Base-by-base conservation (phyloP, 2,329 filamentous ascomycete species). In the Alternaria metachromatica region DNA sequence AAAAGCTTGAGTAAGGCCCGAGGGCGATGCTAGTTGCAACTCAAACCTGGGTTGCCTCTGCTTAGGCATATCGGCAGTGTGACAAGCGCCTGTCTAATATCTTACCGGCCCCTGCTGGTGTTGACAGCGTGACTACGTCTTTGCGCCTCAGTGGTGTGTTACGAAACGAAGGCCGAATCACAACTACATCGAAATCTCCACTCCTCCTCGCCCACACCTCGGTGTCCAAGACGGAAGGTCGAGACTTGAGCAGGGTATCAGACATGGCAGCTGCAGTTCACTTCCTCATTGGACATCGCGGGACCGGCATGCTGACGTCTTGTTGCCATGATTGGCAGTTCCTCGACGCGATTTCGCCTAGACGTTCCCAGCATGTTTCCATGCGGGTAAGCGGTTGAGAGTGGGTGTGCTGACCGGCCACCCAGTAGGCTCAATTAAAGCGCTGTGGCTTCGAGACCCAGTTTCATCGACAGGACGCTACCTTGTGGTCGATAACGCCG, bases 141-240 rank as follows among this genome's bases (percentile, higher is more conserved):
- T 57, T 54, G 45, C 56, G 23, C 45, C 41, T 66, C 45, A 43
- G 46, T 55, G 55, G 49, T 55, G 49, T 62, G 66, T 63, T 62
- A 60, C 64, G 53, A 64, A 60, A 33, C n/a, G 49, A 46, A 58
- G 25, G 55, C 48, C 28, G 21, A 60, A 61, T 54, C 33, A 50
- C 62, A 30, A 58, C 50, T 26, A 53, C 50, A 43, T 62, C 43
- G 46, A 48, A 13, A 44, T 66, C 55, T 54, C 62, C 63, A 67
- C 60, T 50, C 33, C 25, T 46, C 37, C 62, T 18, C 30, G 41
- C 61, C 56, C 48, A 46, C 57, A 58, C 60, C 45, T 62, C 59
- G 51, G 23, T 62, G 25, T 51, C 67, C 56, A 50, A 69, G 45
- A 60, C 33, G 69, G 70, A 69, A 74, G 72, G 67, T 72, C 61